Conservation (phyloP, 139 green algal species). For the Chlorella sp. region DNA sequence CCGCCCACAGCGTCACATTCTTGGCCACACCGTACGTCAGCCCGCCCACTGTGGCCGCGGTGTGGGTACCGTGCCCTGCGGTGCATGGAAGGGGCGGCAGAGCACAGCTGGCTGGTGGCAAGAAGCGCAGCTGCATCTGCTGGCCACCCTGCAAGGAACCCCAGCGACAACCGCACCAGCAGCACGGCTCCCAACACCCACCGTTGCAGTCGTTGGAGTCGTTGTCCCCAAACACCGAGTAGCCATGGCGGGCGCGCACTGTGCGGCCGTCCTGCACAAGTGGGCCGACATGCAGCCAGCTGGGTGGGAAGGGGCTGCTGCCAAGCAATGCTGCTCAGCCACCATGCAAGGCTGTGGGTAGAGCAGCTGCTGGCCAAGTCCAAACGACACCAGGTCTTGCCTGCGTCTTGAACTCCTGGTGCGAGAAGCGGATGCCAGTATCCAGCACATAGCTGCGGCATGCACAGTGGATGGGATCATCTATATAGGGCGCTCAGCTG, state of each 20-base stretch:
- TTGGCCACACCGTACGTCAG: constrained; percentile 69
- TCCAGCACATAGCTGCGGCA: constrained; percentile 54
- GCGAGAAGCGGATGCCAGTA: constrained; percentile 57
- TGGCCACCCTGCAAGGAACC: neutral
- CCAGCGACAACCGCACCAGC: neutral
- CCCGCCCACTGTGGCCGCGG: constrained; percentile 61
- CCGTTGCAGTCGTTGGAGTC: neutral
- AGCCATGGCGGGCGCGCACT: constrained; percentile 18
- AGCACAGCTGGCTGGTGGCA: too few species aligned
- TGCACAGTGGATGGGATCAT: neutral
- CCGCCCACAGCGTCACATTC: constrained; percentile 52
- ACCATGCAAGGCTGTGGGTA: too few species aligned
- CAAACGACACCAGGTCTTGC: neutral
- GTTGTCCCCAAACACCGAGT: constrained; percentile 32
- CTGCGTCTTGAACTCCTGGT: constrained; percentile 53
- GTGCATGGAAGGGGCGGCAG: neutral
- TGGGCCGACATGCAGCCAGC: neutral
- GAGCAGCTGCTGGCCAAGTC: too few species aligned
- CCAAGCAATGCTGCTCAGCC: neutral
- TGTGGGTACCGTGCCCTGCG: constrained; percentile 75
- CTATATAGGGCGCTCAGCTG: neutral
- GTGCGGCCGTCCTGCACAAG: neutral
- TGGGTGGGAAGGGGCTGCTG: too few species aligned
- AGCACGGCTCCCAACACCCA: neutral
- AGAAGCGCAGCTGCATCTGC: too few species aligned